Evolutionary conservation across 306 rosid genomes (phyloP).

Genomic region (Datisca glomerata): DNA sequence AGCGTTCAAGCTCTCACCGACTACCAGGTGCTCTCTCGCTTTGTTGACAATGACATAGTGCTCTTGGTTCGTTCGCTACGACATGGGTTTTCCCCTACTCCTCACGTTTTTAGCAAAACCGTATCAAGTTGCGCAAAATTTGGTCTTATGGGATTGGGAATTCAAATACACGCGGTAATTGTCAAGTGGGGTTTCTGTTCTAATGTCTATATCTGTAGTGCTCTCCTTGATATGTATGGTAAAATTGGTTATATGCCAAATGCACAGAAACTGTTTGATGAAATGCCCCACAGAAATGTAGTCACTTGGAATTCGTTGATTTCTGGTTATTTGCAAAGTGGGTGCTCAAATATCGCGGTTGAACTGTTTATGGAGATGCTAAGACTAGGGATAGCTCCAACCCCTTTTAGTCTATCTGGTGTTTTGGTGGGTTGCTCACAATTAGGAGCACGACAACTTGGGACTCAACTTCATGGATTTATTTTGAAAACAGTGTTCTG

Average conservation of each 20-base stretch:
- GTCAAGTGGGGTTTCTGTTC: conserved; percentile 27
- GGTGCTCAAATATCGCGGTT: conserved; percentile 13
- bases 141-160: conserved; percentile 13
- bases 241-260: conserved; percentile 12
- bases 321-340: conserved; percentile 18
- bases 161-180: conserved; percentile 16
- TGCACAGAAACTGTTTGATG: conserved; percentile 29
- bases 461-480: conserved; percentile 33
- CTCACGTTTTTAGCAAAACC: conserved; percentile 19
- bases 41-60: conserved; percentile 3
- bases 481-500: conserved; percentile 23
- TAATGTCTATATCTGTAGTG: conserved; percentile 18
- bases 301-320: conserved; percentile 28
- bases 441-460: conserved; percentile 20
- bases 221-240: conserved; percentile 23
- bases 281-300: conserved; percentile 22
- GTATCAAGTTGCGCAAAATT: conserved; percentile 16
- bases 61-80: conserved; percentile 10
- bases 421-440: conserved; percentile 31
- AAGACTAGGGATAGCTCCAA: conserved; percentile 21
- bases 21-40: background rate
- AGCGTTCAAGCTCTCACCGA: background rate
- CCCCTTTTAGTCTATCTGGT: conserved; percentile 24
- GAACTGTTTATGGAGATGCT: conserved; percentile 20
- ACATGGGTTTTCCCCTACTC: conserved; percentile 14